A percentile compares a stretch with the other conserved stretches of the same genome.
phyloP scores from a whole-genome alignment of 495 filamentous ascomycete species.

The Bombardia bombarda region DNA sequence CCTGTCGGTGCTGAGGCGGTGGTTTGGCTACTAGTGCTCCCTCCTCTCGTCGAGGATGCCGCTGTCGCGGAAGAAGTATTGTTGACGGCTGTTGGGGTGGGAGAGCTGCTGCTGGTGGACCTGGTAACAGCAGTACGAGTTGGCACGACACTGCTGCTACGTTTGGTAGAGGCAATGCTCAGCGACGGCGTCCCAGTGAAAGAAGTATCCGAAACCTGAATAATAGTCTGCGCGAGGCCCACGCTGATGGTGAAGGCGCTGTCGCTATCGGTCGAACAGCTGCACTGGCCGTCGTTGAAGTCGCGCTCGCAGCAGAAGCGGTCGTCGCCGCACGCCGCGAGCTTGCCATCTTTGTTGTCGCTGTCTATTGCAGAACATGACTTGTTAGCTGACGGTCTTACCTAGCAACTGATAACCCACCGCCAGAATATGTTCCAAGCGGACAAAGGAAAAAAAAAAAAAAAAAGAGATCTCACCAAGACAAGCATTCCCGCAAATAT shows the following conservation, averaged over 20 bases:
- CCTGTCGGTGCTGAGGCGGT: not conserved
- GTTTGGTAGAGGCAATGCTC: conserved; percentile 1
- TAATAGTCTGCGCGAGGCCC: conserved; percentile 22
- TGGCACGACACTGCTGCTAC: not conserved
- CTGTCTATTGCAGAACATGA: conserved; percentile 7
- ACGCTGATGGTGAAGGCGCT: conserved; percentile 13
- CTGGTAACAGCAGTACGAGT: not conserved
- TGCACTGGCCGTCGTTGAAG: conserved; percentile 19
- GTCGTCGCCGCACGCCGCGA: conserved; percentile 21
- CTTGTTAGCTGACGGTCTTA: too few relatives aligned
- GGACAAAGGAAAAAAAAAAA: too few relatives aligned
- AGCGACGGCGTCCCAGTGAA: conserved; percentile 8
- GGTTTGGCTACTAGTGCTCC: not conserved
- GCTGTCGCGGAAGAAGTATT: not conserved
- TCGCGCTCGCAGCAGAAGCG: conserved; percentile 22
- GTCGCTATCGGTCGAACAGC: conserved; percentile 11
- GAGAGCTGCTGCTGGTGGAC: too few relatives aligned
- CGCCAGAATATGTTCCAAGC: too few relatives aligned
- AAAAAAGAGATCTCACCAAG: too few relatives aligned
- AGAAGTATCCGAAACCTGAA: conserved; percentile 14
- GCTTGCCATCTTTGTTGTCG: conserved; percentile 10
- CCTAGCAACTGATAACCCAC: too few relatives aligned
- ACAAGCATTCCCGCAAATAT: conserved; percentile 24
- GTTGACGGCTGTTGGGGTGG: too few relatives aligned
- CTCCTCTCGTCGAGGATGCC: not conserved